phyloP scores from a whole-genome alignment of 2,329 filamentous ascomycete species.

The Myrmaecium sp. region DNA sequence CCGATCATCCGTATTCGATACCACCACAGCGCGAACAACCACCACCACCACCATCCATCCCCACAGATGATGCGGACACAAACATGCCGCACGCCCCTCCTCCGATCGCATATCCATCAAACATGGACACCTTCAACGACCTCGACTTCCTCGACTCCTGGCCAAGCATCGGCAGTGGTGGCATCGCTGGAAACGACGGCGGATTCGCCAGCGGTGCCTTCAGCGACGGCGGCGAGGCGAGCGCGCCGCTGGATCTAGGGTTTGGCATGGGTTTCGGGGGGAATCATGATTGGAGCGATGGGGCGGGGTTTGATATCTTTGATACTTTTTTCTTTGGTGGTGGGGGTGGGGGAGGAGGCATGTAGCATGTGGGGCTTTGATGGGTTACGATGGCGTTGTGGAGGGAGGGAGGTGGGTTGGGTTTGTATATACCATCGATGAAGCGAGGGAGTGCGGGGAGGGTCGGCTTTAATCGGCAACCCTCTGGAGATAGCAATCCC shows the following conservation, averaged over 20 bases:
- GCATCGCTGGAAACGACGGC: no score
- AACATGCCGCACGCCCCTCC: constrained; percentile 10
- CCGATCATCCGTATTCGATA: constrained; percentile 3
- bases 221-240: constrained; percentile 6
- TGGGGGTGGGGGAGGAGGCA: constrained; percentile 8
- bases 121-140: constrained; percentile 23
- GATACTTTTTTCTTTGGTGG: constrained; percentile 57
- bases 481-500: no score
- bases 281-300: constrained; percentile 40
- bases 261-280: constrained; percentile 29
- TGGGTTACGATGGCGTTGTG: no score
- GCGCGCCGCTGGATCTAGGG: constrained; percentile 42
- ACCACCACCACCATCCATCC: constrained; percentile 5
- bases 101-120: constrained; percentile 9
- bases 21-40: constrained; percentile 6
- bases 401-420: no score
- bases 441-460: no score
- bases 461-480: no score
- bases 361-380: no score
- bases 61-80: constrained; percentile 5
- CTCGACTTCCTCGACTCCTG: constrained; percentile 39
- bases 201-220: constrained; percentile 5
- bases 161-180: no score
- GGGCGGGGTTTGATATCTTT: constrained; percentile 34
- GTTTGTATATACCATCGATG: no score